Base-by-base conservation (phyloP, 1,284 basidiomycete genomes). In the Neonothopanus nambi region DNA sequence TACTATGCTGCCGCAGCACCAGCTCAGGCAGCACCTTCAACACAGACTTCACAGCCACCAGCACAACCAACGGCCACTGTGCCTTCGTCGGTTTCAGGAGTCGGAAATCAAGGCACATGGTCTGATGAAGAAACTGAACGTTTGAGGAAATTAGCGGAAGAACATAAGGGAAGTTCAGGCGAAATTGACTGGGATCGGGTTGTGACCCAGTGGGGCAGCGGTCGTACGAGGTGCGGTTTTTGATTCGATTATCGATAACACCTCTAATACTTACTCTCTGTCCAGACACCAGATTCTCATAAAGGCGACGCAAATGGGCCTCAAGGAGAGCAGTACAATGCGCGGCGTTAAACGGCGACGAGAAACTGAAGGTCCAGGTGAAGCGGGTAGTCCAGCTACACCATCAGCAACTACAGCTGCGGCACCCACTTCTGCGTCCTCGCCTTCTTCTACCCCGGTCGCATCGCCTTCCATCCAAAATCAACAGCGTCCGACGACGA, bases 121-220 rank as follows among this genome's bases (percentile, higher is more conserved):
- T 81, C 85, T 2, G 84, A 88, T 5, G 86, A 87, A 55, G 89
- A 91, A 63, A 80, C 79, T 0, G 85, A 87, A 56, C 76, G 79
- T 40, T 63, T 91, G 56, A 85, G 77, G 67, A 79, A 76, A 48
- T 63, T 91, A 23, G 81, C 84, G 0, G 89, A 89, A 57, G 80
- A 87, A 52, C 84, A 83, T 62, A 77, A 75, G 57, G 41, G 69
- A 71, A 35, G 67, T 67, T 41, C 61, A 7, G 82, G 84, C 8
- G 84, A 89, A 59, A 82, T 85, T 42, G 84, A 87, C 48, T 91
- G 88, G 89, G 87, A 90, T 65, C 81, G 82, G 72, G 78, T 91
- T 13, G 81, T 85, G 40, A 74, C 74, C 43, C 78, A 85, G 59
- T 91, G 86, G 82, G 89, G 88, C 3, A 78, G 78, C 56, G 80